Base-by-base conservation (phyloP, 352 stramenopile genomes). In the Pythium folliculosum region DNA sequence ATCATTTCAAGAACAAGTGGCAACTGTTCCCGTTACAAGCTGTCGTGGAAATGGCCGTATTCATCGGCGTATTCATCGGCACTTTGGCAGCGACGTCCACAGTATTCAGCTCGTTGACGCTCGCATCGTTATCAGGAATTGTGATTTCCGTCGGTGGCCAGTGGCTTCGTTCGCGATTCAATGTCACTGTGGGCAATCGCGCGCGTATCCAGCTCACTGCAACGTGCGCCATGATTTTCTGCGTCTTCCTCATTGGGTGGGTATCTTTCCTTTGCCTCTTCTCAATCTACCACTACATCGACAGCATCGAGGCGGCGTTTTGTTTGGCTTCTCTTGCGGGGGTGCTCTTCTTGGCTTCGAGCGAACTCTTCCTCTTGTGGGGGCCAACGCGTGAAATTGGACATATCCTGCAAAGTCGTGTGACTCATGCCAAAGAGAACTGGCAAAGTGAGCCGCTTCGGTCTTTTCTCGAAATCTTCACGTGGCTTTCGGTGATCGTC, bases 211-310 rank as follows among this genome's bases (percentile, higher is more conserved):
- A 86, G 50, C 74, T 90, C 22, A 94, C 86, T 10, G 76, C 80
- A 23, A 92, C 87, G 16, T 92, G 82, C 37, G 86, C 88, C 16
- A 70, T 93, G 38, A 64, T 94, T 7, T 94, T 92, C 60, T 93
- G 74, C 49, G 60, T 91, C 45, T 82, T 89, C 22, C 69, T 94
- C 35, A 78, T 94, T 62, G 81, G 78, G 5, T 95, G 90, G 53
- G 77, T 77, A 2, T 89, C 84, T 13, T 80, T 91, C 62, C 49
- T 94, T 27, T 88, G 80, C 10, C 63, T 95, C 16, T 73, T 89
- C 22, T 90, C 76, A 54, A 95, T 95, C 54, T 95, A 95, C 62
- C 82, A 89, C 54, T 85, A 93, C 73, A 92, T 93, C 38, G 82
- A 92, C 56, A 92, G 80, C 54, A 90, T 95, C 59, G 88, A 95